A percentile compares a stretch with the other conserved stretches of the same genome.
Conservation (phyloP, 2,329 filamentous ascomycete species). For the Aspergillus fumigatiaffinis region DNA sequence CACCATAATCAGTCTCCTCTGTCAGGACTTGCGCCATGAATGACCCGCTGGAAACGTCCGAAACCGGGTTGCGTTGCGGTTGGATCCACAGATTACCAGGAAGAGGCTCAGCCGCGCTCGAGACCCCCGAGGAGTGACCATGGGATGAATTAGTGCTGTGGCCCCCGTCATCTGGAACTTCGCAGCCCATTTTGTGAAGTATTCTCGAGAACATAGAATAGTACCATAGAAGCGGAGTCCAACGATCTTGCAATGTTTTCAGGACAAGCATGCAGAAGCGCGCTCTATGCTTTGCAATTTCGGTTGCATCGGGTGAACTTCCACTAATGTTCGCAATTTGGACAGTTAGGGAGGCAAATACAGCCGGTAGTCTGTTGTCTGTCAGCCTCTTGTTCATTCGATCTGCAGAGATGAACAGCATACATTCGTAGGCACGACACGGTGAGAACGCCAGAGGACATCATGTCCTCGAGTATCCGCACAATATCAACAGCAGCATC, state of each 20-base stretch:
- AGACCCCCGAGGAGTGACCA: not conserved
- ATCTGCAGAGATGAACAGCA: not conserved
- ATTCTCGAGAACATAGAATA: constrained; percentile 5
- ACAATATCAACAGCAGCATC: constrained; percentile 7
- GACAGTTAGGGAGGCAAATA: not conserved
- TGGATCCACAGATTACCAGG: not conserved
- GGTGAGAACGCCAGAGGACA: constrained; percentile 1
- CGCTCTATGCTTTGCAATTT: constrained; percentile 6
- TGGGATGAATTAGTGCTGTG: not conserved
- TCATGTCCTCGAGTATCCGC: constrained; percentile 5
- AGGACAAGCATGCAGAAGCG: constrained; percentile 8
- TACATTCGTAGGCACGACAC: not conserved
- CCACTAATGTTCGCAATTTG: constrained; percentile 4
- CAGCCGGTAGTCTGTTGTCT: not conserved
- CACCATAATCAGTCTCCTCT: not conserved
- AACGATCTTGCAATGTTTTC: constrained; percentile 2
- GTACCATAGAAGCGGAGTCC: constrained; percentile 3
- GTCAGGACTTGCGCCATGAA: not conserved
- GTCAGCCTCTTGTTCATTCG: not conserved
- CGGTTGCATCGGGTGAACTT: not conserved
- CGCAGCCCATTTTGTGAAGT: not conserved
- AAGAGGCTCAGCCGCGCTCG: not conserved
- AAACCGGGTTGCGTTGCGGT: not conserved
- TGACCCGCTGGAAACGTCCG: not conserved
- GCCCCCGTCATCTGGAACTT: not conserved